A percentile compares a stretch with the other conserved stretches of the same genome.
Evolutionary conservation across 1,284 basidiomycete genomes (phyloP).

Genomic region (Hortiboletus rubellus): DNA sequence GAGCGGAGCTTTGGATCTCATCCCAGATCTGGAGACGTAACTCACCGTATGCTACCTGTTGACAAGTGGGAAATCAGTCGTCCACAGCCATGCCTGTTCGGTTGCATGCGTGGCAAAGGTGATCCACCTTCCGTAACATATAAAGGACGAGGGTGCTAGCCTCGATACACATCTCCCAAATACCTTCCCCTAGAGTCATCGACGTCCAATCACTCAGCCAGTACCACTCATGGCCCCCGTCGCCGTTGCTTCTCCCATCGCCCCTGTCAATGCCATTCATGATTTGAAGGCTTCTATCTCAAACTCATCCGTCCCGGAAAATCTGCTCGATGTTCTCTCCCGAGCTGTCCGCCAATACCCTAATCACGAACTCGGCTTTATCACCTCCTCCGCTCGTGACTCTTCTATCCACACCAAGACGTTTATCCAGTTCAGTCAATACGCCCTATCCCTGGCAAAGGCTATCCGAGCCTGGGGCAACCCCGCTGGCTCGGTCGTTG

Average conservation of each 20-base stretch:
- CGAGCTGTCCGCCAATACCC: conserved; percentile 25
- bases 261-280: neutral
- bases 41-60: neutral
- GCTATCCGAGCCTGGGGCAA: conserved; percentile 22
- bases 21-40: conserved; percentile 4
- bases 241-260: conserved; percentile 2
- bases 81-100: neutral
- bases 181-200: conserved; percentile 1
- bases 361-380: conserved; percentile 26
- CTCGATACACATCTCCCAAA: neutral
- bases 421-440: conserved; percentile 25
- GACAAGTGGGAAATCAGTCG: neutral
- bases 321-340: conserved; percentile 26
- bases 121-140: conserved; percentile 4
- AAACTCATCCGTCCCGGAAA: conserved; percentile 10
- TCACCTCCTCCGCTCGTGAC: conserved; percentile 34
- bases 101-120: neutral
- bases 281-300: conserved; percentile 18
- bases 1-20: neutral
- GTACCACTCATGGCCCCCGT: conserved; percentile 17
- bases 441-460: conserved; percentile 21
- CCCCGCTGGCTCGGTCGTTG: conserved; percentile 31
- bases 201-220: neutral
- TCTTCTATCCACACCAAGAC: conserved; percentile 34
- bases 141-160: conserved; percentile 9